Percentiles rank a stretch among this genome's conserved stretches.
These are phyloP conservation scores for Penicillium frequentans DNA, from an alignment of 2,329 filamentous ascomycete genomes.

Conservation along the genomic window DNA sequence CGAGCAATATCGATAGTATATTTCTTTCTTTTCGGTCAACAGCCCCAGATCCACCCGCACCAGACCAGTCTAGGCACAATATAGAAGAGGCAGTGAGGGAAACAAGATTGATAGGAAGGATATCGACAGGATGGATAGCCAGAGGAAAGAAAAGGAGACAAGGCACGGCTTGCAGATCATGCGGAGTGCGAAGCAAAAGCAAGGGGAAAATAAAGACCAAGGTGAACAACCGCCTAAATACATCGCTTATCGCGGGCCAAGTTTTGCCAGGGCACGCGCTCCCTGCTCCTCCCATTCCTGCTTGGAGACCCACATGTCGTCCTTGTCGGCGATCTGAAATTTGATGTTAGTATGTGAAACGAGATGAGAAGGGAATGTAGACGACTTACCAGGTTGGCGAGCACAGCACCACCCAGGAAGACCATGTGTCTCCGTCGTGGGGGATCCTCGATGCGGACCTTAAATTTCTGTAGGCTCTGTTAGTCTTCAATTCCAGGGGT, in stretches of 20 bases:
- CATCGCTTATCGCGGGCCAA: constrained; percentile 72
- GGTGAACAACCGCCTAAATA: constrained; percentile 17
- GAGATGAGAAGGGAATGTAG: background rate
- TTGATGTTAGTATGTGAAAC: constrained; percentile 9
- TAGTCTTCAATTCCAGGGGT: background rate
- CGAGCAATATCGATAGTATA: background rate
- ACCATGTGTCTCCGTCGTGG: constrained; percentile 97
- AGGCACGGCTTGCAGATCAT: constrained; percentile 23
- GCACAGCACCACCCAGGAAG: constrained; percentile 93
- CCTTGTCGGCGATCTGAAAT: constrained; percentile 85
- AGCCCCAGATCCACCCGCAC: constrained; percentile 19
- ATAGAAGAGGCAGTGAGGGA: constrained; percentile 15
- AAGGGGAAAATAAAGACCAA: constrained; percentile 12
- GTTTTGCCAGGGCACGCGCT: constrained; percentile 78
- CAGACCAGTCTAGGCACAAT: constrained; percentile 27
- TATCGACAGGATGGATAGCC: constrained; percentile 13
- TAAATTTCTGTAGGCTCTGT: constrained; percentile 73
- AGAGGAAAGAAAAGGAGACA: constrained; percentile 6
- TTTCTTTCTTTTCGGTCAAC: constrained; percentile 19
- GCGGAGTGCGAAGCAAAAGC: constrained; percentile 14
- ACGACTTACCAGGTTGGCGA: constrained; percentile 78
- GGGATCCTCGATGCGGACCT: constrained; percentile 97
- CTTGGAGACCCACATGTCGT: constrained; percentile 98
- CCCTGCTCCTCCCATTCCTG: constrained; percentile 97
- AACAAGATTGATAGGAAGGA: constrained; percentile 9